Base-by-base conservation (phyloP, 371 early-diverging fungal species). In the Zopfochytrium polystomum region DNA sequence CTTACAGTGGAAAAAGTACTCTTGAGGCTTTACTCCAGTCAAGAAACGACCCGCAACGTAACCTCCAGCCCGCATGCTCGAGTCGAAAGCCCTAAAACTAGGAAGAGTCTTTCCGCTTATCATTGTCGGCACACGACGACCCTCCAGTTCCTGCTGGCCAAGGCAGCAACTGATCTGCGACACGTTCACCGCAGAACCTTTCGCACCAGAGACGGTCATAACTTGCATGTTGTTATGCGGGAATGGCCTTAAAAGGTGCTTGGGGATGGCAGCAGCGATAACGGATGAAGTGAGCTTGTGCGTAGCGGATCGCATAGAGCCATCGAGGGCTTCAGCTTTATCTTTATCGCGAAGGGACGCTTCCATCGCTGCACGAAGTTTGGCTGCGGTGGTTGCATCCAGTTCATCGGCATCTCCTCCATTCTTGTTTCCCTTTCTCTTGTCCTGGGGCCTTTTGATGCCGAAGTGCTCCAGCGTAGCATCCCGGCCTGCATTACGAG, bases 141-240 rank as follows among this genome's bases (percentile, higher is more conserved):
- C 99, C 80, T 99, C 99, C 52, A 99, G 80, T 73, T 97, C 98
- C 77, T 99, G 99, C 75, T 99, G 99, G 62, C 99, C 99, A 29
- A 99, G 83, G 66, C 93, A 83, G 75, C 96, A 94, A 2, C 97
- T 92, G 70, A 99, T 99, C 77, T 99, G 99, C 5, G 94, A 90
- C 26, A 96, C 89, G 74, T 99, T 99, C 53, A 99, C 97, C 60
- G 88, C 87, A 22, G 90, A 90, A 53, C 99, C 99, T 81, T 99
- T 99, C 63, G 99, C 99, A 71, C 99, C 99, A 42, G 96, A 93
- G 23, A 90, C 87, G 1, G 98, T 95, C 95, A 99, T 99, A 74
- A 96, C 83, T 78, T 92, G 94, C 97, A 99, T 98, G 81, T 93
- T 91, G 74, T 99, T 99, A 55, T 83, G 72, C 27, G 98, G 98